Conservation (phyloP, 73 alveolate genomes). For the Uronychia setigera region DNA sequence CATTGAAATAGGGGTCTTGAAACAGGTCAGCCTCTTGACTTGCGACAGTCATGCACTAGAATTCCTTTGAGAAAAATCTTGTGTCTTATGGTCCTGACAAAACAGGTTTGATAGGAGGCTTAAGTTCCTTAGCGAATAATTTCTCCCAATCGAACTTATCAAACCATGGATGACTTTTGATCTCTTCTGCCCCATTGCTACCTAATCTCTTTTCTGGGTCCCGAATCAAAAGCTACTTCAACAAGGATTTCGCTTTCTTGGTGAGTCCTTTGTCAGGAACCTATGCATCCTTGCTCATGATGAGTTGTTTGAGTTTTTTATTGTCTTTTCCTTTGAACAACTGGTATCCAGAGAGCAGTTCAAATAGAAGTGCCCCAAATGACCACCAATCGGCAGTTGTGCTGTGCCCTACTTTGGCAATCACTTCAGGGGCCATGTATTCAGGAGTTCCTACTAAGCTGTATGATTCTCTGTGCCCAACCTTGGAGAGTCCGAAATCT, state of each 20-base stretch:
- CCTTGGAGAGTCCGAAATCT: conserved; percentile 78
- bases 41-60: not conserved
- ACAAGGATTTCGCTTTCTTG: conserved; percentile 32
- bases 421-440: conserved; percentile 94
- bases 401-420: conserved; percentile 73
- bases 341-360: conserved; percentile 78
- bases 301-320: not conserved
- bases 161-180: conserved; percentile 94
- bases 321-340: conserved; percentile 50
- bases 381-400: conserved; percentile 90
- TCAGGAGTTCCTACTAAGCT: conserved; percentile 86
- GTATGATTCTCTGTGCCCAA: conserved; percentile 65
- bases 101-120: conserved; percentile 80
- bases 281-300: not conserved
- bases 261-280: not conserved
- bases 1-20: not conserved
- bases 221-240: conserved; percentile 11
- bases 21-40: no score
- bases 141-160: conserved; percentile 92
- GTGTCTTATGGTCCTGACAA: conserved; percentile 2
- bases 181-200: conserved; percentile 85
- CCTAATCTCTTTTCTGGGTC: conserved; percentile 90
- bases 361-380: conserved; percentile 84
- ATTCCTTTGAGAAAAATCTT: not conserved
- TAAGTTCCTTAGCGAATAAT: conserved; percentile 47